Evolutionary conservation across 2,329 filamentous ascomycete genomes (phyloP), one percentile per base, ranked within the genome.

Genomic region (Zymoseptoria crescenta): DNA sequence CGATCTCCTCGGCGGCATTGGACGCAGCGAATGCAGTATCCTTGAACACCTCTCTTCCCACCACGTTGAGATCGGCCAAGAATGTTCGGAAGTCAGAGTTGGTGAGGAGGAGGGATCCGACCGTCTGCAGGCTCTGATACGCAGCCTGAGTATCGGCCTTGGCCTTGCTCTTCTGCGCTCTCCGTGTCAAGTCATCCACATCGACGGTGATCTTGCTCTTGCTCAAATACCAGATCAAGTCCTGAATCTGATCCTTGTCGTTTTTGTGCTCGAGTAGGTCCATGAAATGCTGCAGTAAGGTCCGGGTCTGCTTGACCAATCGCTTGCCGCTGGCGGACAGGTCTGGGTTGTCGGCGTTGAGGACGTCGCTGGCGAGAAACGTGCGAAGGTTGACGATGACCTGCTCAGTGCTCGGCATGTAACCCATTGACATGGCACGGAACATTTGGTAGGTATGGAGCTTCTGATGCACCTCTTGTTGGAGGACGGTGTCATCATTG

Each of bases 361-460:
- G 80, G 19, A 94, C 71, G 67, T 93, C 88, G 35, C 89, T 86
- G 3, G 89, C 84, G 8, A 96, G 80, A 1, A 96, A 76, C 2
- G 87, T 89, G 65, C 90, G 85, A 2, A 97, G 78, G 65, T 95
- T 91, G 71, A 87, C 79, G 68, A 94, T 87, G 65, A 82, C 71
- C 73, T 97, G 93, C 66, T 94, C 87, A 9, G 89, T 96, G 5
- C 90, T 94, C 52, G 93, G 93, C 88, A 97, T 92, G 74, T 86
- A 96, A 5, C 93, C 93, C 69, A 89, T 84, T 1, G 83, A 83
- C 8, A 96, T 73, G 57, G 93, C 93, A 56, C 89, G 83, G 28
- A 91, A 72, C 87, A 96, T 96, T 79, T 96, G 91, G 72, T 96
- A 96, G 27, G 87, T 87, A 75, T 96, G 93, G 61, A 97, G 82